Evolutionary conservation across 2,329 filamentous ascomycete genomes (phyloP).

Genomic region (Pseudopyricularia javanii): DNA sequence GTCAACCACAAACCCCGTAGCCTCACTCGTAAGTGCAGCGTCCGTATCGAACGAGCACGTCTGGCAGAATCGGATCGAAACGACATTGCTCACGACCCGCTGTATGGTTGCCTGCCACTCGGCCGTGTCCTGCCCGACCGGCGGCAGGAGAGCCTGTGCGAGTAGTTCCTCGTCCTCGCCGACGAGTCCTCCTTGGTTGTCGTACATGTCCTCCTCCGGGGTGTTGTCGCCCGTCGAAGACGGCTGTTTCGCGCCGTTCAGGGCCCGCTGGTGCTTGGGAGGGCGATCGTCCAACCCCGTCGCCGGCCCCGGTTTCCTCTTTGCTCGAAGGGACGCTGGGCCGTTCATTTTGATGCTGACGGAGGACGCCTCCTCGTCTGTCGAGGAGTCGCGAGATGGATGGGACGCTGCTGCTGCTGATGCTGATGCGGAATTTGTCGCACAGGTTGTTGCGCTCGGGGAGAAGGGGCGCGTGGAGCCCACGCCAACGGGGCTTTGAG

Average conservation of each 20-base stretch:
- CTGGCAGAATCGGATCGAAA: conserved; percentile 98
- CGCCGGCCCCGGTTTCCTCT: conserved; percentile 13
- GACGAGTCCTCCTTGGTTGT: conserved; percentile 2
- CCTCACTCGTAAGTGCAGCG: conserved; percentile 81
- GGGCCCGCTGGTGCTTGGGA: conserved; percentile 11
- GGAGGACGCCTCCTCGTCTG: no score
- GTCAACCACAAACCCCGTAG: conserved; percentile 95
- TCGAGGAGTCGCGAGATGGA: not conserved
- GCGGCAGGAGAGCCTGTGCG: conserved; percentile 10
- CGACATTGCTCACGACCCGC: conserved; percentile 84
- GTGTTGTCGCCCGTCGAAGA: conserved; percentile 10
- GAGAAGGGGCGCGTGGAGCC: not conserved
- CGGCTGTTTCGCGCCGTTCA: conserved; percentile 10
- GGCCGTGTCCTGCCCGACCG: conserved; percentile 15
- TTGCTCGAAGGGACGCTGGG: conserved; percentile 8
- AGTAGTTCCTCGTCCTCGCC: conserved; percentile 4
- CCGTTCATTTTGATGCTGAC: conserved; percentile 10
- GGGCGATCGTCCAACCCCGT: conserved; percentile 9
- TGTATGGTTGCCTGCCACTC: conserved; percentile 91
- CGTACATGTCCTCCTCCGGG: conserved; percentile 8
- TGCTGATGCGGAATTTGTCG: no score
- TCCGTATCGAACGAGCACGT: conserved; percentile 99
- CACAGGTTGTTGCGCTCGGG: not conserved
- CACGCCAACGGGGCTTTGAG: not conserved
- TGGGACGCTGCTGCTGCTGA: not conserved